Base-by-base conservation (phyloP, 176 grass and related monocot genomes). In the Carex cristatella region DNA sequence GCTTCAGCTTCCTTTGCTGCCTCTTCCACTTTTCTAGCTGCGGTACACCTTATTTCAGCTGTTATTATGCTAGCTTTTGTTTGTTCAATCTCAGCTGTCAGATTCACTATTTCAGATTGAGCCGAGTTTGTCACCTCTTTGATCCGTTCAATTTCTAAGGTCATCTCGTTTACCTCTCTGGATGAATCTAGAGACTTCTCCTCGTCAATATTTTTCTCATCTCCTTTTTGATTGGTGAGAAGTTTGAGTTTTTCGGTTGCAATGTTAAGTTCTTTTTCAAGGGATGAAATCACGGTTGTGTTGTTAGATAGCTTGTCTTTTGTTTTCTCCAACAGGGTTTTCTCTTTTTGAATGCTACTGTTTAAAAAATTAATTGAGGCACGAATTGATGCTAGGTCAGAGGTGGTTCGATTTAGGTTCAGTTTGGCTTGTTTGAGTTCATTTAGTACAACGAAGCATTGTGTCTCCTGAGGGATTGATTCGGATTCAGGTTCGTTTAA, bases 11-110 rank as follows among this genome's bases (percentile, higher is more conserved):
- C 91, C 84, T 80, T 91, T 23, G 92, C 91, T 14, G 95, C 95
- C 82, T 94, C 92, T 90, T 94, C 95, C 87, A 93, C 92, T 88
- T 97, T 97, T 82, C 85, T 94, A 62, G 92, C 92, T 54, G 92
- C 95, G 79, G 89, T 65, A 37, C 84, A 89, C 57, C 89, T 91
- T 48, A 93, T 75, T 75, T 97, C 95, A 59, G 91, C 87, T 11
- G 86, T 93, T 59, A 59, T 86, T 80, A 94, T 86, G 82, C 82
- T 94, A 82, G 88, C 73, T 85, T 97, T 97, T 30, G 88, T 89
- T 73, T 92, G 89, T 70, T 93, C 95, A 61, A 94, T 93, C 71
- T 97, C 92, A 78, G 89, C 84, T 3, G 82, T 85, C 84, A 94
- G 46, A 77, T 87, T 49, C 46, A 54, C 55, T 19, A 85, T 89